phyloP scores from a whole-genome alignment of 345 rosid genomes.

The Hibiscus mutabilis region DNA sequence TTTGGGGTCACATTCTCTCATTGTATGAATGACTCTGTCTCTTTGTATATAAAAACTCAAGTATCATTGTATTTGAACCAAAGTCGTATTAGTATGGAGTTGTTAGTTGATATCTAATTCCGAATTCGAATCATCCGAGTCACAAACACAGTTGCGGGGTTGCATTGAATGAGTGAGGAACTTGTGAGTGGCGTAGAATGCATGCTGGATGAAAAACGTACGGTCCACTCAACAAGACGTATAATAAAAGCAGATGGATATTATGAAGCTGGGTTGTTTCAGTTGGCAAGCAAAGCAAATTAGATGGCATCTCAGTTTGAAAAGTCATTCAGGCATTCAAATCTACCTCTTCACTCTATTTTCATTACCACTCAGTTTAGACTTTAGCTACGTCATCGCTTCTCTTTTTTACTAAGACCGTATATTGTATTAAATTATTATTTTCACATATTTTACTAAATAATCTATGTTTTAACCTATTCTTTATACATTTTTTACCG shows the following conservation, averaged over 20 bases:
- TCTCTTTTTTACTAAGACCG: too few relatives aligned
- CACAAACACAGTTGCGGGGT: too few relatives aligned
- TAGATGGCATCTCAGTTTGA: neutral
- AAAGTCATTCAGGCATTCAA: neutral
- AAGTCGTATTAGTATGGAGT: too few relatives aligned
- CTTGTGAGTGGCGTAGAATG: neutral
- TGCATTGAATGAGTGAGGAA: neutral
- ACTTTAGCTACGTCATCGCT: neutral
- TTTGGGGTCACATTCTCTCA: too few relatives aligned
- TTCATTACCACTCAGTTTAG: neutral
- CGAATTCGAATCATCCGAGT: too few relatives aligned
- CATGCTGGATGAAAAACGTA: neutral
- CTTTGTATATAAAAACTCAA: too few relatives aligned
- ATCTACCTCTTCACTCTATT: neutral
- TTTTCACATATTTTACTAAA: too few relatives aligned
- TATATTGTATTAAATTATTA: too few relatives aligned
- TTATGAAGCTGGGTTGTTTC: neutral
- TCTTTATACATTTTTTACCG: neutral
- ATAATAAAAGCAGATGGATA: neutral
- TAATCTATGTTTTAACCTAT: neutral
- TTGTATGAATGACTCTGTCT: too few relatives aligned
- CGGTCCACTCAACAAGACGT: neutral
- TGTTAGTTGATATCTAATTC: too few relatives aligned
- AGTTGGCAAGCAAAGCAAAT: neutral
- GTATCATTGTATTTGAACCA: too few relatives aligned